phyloP scores from a whole-genome alignment of 768 basidiomycete genomes.

The Lentinula raphanica region DNA sequence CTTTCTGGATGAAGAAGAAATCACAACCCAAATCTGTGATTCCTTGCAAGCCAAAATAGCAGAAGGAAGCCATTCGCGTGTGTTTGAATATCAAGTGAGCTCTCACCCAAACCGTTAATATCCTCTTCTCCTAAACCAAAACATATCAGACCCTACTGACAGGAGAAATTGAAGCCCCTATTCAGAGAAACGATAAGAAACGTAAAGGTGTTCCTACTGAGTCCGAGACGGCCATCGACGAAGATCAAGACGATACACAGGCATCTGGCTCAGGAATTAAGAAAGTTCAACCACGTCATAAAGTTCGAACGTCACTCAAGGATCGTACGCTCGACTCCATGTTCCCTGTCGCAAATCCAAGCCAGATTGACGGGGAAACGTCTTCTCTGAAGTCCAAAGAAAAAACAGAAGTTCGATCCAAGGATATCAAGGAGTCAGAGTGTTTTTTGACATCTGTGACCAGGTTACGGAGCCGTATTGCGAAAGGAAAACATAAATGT shows the following conservation, averaged over 20 bases:
- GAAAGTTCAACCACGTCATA: conserved; percentile 73
- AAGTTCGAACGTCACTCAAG: conserved; percentile 83
- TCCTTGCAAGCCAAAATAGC: conserved; percentile 62
- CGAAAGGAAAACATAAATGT: conserved; percentile 69
- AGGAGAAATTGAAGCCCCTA: conserved; percentile 37
- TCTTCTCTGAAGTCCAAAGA: conserved; percentile 8
- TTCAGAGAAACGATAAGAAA: conserved; percentile 18
- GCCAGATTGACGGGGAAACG: conserved; percentile 25
- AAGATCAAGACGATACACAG: background rate
- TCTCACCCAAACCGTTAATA: too few species aligned
- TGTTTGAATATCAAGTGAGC: conserved; percentile 68
- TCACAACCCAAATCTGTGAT: conserved; percentile 73
- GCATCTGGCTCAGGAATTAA: conserved; percentile 26
- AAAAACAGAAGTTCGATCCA: conserved; percentile 23
- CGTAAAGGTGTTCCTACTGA: conserved; percentile 20
- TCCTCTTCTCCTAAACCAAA: background rate
- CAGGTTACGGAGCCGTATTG: conserved; percentile 53
- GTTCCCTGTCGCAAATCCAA: conserved; percentile 67
- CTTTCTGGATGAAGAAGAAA: conserved; percentile 86
- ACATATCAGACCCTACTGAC: conserved; percentile 52
- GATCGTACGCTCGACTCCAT: conserved; percentile 94
- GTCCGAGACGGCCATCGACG: background rate
- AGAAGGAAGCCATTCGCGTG: conserved; percentile 58
- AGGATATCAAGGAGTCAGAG: conserved; percentile 67
- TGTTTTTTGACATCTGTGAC: conserved; percentile 74